Evolutionary conservation across 306 rosid genomes (phyloP).

Genomic region (Calophaca sinica): DNA sequence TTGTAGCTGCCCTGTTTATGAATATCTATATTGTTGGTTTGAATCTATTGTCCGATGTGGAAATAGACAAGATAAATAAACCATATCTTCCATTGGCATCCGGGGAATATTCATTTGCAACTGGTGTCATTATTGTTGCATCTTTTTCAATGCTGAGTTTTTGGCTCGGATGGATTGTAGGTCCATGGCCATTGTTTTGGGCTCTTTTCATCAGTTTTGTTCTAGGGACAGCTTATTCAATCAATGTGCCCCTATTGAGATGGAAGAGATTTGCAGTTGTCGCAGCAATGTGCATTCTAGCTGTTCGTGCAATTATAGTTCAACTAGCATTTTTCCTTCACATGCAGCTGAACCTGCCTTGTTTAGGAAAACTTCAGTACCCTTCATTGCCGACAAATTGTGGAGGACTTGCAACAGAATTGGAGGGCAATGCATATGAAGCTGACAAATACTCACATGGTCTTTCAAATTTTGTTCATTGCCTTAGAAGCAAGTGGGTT

Average conservation of each 20-base stretch:
- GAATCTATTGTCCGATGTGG: slow-evolving; percentile 90
- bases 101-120: slow-evolving; percentile 85
- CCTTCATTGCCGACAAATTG: too few relatives aligned
- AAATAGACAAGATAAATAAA: slow-evolving; percentile 98
- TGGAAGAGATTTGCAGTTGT: slow-evolving; percentile 95
- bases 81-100: slow-evolving; percentile 99
- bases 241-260: slow-evolving; percentile 83
- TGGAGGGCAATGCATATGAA: too few relatives aligned
- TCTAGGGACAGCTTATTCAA: slow-evolving; percentile 95
- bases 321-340: slow-evolving; percentile 98
- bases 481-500: too few relatives aligned
- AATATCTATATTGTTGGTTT: slow-evolving; percentile 91
- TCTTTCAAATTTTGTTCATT: too few relatives aligned
- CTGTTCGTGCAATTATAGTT: slow-evolving; percentile 94
- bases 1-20: slow-evolving; percentile 91
- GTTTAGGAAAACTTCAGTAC: too few relatives aligned
- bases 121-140: slow-evolving; percentile 73
- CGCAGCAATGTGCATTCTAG: slow-evolving; percentile 95
- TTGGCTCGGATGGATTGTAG: slow-evolving; percentile 89
- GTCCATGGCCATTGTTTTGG: slow-evolving; percentile 97
- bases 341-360: too few relatives aligned
- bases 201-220: slow-evolving; percentile 91
- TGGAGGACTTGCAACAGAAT: too few relatives aligned
- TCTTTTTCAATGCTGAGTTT: slow-evolving; percentile 86
- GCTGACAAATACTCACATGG: too few relatives aligned